Evolutionary conservation across 2,329 filamentous ascomycete species (phyloP).

Genomic region (Dendrostoma leiphaemia): DNA sequence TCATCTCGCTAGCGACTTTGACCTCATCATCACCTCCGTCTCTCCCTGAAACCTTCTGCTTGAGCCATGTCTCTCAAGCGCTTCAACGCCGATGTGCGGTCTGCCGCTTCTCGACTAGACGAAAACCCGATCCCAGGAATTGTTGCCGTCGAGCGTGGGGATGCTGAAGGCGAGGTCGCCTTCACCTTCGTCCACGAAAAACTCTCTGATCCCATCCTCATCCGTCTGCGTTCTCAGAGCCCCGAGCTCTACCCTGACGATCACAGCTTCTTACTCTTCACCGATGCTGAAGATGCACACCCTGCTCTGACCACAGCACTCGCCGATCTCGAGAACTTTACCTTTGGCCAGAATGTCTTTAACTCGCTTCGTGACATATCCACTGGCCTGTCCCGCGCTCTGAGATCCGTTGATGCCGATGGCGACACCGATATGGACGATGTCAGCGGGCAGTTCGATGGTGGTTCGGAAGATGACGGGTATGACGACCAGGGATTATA

Average conservation of each 20-base stretch:
- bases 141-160: slow-evolving; percentile 54
- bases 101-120: slow-evolving; percentile 41
- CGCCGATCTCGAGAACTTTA: slow-evolving; percentile 40
- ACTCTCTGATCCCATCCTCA: slow-evolving; percentile 28
- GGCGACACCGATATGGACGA: slow-evolving; percentile 27
- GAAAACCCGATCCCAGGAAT: slow-evolving; percentile 37
- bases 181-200: slow-evolving; percentile 49
- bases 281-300: slow-evolving; percentile 35
- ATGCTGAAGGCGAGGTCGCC: slow-evolving; percentile 70
- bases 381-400: slow-evolving; percentile 4
- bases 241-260: slow-evolving; percentile 36
- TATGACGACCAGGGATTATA: slow-evolving; percentile 21
- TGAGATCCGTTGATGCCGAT: not conserved
- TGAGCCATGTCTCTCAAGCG: slow-evolving; percentile 61
- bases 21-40: not conserved
- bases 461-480: slow-evolving; percentile 23
- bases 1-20: not conserved
- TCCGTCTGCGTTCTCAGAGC: slow-evolving; percentile 37
- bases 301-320: slow-evolving; percentile 34
- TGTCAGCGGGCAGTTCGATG: slow-evolving; percentile 21
- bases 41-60: too few relatives aligned
- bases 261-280: slow-evolving; percentile 42
- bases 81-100: slow-evolving; percentile 57
- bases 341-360: slow-evolving; percentile 42
- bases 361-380: slow-evolving; percentile 48